These are phyloP conservation scores for Populus hybrid DNA, from an alignment of 441 rosid genomes.

Conservation along the genomic window DNA sequence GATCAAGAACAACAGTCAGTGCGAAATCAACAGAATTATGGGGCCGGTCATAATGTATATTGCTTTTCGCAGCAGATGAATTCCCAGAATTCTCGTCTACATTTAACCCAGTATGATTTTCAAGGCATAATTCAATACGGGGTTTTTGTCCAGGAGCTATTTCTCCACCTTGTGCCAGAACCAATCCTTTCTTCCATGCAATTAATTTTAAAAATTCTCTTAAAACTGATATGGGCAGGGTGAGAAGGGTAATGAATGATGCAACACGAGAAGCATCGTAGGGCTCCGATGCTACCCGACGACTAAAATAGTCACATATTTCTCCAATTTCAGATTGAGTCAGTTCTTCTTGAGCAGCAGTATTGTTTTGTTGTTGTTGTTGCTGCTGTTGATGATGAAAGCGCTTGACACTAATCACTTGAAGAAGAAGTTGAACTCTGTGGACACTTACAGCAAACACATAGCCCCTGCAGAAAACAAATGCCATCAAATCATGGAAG, in stretches of 20 bases:
- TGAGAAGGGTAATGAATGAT: slow-evolving; percentile 97
- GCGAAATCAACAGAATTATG: slow-evolving; percentile 86
- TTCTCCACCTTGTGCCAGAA: slow-evolving; percentile 75
- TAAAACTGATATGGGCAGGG: slow-evolving; percentile 86
- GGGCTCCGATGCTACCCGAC: slow-evolving; percentile 97
- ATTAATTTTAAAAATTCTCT: slow-evolving; percentile 92
- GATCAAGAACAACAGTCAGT: slow-evolving; percentile 87
- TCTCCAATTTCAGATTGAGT: slow-evolving; percentile 86
- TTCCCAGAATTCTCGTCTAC: slow-evolving; percentile 29
- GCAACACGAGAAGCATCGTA: slow-evolving; percentile 99
- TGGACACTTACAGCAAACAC: slow-evolving; percentile 95
- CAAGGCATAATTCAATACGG: slow-evolving; percentile 94
- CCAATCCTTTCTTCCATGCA: slow-evolving; percentile 95
- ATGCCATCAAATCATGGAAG: not conserved
- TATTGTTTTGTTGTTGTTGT: slow-evolving; percentile 61
- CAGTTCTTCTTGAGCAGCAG: slow-evolving; percentile 72
- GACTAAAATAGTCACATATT: slow-evolving; percentile 98
- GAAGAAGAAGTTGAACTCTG: slow-evolving; percentile 98
- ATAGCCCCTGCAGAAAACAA: slow-evolving; percentile 67
- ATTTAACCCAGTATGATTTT: slow-evolving; percentile 66
- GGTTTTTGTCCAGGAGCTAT: slow-evolving; percentile 85
- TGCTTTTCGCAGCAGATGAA: slow-evolving; percentile 70
- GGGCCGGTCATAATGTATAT: slow-evolving; percentile 78
- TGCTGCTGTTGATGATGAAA: slow-evolving; percentile 90
- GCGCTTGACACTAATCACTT: slow-evolving; percentile 93